Base-by-base conservation (phyloP, 805 yeast genomes). In the Torulaspora gathmanii region DNA sequence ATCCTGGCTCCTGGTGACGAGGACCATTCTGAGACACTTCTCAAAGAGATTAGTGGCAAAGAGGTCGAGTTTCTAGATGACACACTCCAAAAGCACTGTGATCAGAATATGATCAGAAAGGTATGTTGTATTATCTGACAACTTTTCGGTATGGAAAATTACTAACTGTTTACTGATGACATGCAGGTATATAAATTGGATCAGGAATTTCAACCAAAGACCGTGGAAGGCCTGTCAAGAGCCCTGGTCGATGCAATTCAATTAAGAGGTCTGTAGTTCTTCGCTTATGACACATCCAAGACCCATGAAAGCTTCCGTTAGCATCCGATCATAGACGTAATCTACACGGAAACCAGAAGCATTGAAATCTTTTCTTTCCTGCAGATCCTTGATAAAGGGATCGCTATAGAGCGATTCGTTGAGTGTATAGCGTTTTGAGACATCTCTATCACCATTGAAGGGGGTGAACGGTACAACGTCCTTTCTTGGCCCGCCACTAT, bases 241-340 rank as follows among this genome's bases (percentile, higher is more conserved):
- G 66, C 72, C 33, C 68, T 72, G 5, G 72, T 77, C 5, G 72
- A 73, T 42, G 70, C 77, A 3, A 74, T 78, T 47, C 70, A 73
- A 40, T 52, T 76, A 44, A 65, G 82, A 57, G 82, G 82, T 4
- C 38, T 47, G 56, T 54, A 76, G 73, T 52, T 84, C 90, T 33
- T 69, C 73, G 31, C 79, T 83, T 22, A 93, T 76, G 46, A 83
- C 75, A 63, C 96, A 89, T 12, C 87, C 90, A 48, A 93, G 70
- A 0, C 98, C 97, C 69, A 82, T 78, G 56, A 90, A 91, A 5
- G 98, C 97, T 53, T 86, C 93, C 46, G 85, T 84, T 42, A 93
- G 69, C 4, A 91, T 82, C 53, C 91, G 77, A 53, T 80, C 79
- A 59, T 83, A 86, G 15, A 85, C 89, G 26, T 68, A 70, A 40